A percentile compares a stretch with the other conserved stretches of the same genome.
Evolutionary conservation across 2,329 filamentous ascomycete species (phyloP).

Genomic region (Myriosclerotinia scirpicola): DNA sequence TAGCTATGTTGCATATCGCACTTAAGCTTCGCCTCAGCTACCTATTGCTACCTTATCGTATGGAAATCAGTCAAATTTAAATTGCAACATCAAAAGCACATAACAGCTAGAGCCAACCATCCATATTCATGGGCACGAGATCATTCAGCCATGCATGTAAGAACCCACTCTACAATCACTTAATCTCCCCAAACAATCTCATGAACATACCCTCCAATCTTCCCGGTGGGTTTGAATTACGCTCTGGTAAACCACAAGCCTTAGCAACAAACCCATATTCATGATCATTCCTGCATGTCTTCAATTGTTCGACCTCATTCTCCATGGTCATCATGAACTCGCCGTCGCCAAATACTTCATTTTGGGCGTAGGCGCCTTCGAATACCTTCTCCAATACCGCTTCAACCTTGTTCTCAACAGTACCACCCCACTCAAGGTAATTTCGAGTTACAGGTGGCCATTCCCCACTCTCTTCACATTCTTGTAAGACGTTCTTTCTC

Average conservation of each 20-base stretch:
- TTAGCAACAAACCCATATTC: slow-evolving; percentile 42
- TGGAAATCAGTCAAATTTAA: no score
- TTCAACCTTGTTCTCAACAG: slow-evolving; percentile 28
- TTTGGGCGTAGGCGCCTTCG: slow-evolving; percentile 35
- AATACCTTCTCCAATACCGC: slow-evolving; percentile 38
- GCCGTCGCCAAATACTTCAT: slow-evolving; percentile 39
- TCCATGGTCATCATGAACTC: slow-evolving; percentile 29
- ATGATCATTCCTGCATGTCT: slow-evolving; percentile 42
- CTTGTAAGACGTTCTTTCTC: slow-evolving; percentile 21
- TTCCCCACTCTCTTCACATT: slow-evolving; percentile 24
- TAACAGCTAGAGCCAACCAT: background rate
- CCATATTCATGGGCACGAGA: background rate
- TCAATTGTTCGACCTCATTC: slow-evolving; percentile 33
- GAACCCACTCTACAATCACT: background rate
- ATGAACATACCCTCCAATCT: background rate
- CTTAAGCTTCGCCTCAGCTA: background rate
- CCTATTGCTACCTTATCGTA: no score
- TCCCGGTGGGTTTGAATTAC: background rate
- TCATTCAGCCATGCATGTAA: background rate
- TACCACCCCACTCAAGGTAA: slow-evolving; percentile 40
- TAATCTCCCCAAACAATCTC: background rate
- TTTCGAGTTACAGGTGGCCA: slow-evolving; percentile 37
- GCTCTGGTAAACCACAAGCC: slow-evolving; percentile 31
- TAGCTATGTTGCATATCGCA: background rate
- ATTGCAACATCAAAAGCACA: background rate